Base-by-base conservation (phyloP, 2,329 filamentous ascomycete species). In the Talaromyces pinophilus region DNA sequence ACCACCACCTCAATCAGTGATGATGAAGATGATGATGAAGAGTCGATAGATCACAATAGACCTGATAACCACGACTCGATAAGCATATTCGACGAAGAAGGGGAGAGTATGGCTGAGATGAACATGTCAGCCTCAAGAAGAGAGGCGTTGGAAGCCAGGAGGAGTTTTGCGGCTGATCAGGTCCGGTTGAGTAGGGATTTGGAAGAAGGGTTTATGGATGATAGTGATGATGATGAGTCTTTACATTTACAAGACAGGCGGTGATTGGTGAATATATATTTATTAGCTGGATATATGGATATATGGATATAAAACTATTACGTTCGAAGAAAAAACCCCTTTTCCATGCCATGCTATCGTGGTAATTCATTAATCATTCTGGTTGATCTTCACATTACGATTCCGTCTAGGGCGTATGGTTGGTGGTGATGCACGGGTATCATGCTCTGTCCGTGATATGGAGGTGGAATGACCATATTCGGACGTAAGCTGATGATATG, bases 161-260 rank as follows among this genome's bases (percentile, higher is more conserved):
- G 65, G 78, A 82, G 64, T 79, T 80, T 71, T 40, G 38, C 33
- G n/a, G 77, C 76, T 38, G 77, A 69, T 59, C 77, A 77, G 71
- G 74, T 86, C 71, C 84, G 92, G 69, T 73, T 96, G 68, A 94
- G 92, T 76, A 84, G 92, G 79, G 92, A 96, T 81, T 78, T 94
- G 62, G 91, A 94, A 76, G 85, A 90, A 72, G 90, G 89, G 0
- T 92, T 92, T 74, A 86, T 87, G 78, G 90, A 92, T 75, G 88
- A 91, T 71, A 91, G 89, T 74, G 87, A 90, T 65, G 87, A 89
- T 44, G 86, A 88, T 64, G 75, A 73, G 83, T 71, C 33, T 35
- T 15, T 38, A 40, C 33, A 25, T 40, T 28, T n/a, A 25, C 25
- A 25, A 25, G 25, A 25, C 25, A 25, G 65, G 11, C 38, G 61